Base-by-base conservation (phyloP, 2,329 filamentous ascomycete genomes). In the Xylariales sp. region DNA sequence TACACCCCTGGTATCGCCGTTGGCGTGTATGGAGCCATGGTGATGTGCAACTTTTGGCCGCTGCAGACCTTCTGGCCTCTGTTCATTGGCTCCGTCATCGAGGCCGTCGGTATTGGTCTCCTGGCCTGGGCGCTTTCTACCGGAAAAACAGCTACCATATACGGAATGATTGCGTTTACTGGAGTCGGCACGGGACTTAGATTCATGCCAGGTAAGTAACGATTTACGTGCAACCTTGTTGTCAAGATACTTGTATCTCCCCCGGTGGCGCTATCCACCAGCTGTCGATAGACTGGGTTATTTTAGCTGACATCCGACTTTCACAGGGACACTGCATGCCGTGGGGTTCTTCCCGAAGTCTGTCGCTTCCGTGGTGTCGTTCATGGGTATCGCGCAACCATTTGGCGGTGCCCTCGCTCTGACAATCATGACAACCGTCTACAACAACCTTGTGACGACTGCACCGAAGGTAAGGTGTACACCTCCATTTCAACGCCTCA, bases 391-490 rank as follows among this genome's bases (percentile, higher is more conserved):
- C 37, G 69, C 78, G 3, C 41, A 75, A 13, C 76, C 78, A 0
- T 73, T 86, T 17, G 81, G 83, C 4, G 81, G 82, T 11, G 83
- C 80, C 0, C 57, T 85, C 4, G 74, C 74, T 0, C 64, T 85
- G 31, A 82, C 81, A 1, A 69, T 85, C 49, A 85, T 85, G 81
- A 72, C 78, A 12, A 70, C 74, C 7, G 79, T 85, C 2, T 85
- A 85, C 56, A 83, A 83, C 51, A 85, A 85, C n/a, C n/a, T n/a
- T n/a, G n/a, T n/a, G n/a, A n/a, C n/a, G n/a, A n/a, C n/a, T 44
- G 61, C 55, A 5, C 57, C 57, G 5, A 59, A 54, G 13, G 41
- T 52, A 16, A 36, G 40, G 15, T 37, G 31, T 32, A 34, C 47
- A 37, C 61, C 42, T 10, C 48, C 53, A 14, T 41, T 30, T 15